phyloP scores from a whole-genome alignment of 2,329 filamentous ascomycete species.

The Epichloe amarillans region DNA sequence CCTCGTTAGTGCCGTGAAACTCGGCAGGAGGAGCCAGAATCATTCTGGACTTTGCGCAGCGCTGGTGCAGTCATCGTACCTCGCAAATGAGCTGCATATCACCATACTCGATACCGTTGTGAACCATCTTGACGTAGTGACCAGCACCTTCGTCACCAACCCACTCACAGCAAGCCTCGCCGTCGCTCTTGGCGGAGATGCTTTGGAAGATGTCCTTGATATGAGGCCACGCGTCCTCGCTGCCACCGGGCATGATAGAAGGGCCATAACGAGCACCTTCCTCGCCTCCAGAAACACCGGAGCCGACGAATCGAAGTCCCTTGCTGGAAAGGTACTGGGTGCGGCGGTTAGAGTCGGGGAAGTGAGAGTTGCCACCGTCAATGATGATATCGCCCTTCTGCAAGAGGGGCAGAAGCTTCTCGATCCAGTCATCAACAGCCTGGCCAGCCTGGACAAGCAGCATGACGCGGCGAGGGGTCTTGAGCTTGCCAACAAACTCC shows the following conservation, averaged over 20 bases:
- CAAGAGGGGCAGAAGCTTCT: conserved; percentile 74
- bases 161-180: conserved; percentile 98
- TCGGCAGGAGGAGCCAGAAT: neutral
- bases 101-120: conserved; percentile 99
- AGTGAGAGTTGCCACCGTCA: conserved; percentile 96
- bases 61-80: conserved; percentile 39
- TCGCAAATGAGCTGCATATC: conserved; percentile 99
- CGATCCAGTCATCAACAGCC: conserved; percentile 97
- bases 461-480: conserved; percentile 95
- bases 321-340: conserved; percentile 76
- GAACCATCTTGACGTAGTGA: conserved; percentile 99
- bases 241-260: conserved; percentile 96
- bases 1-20: neutral
- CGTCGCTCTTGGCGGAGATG: conserved; percentile 94
- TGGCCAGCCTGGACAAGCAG: conserved; percentile 97
- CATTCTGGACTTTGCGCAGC: neutral
- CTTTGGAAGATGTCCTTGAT: conserved; percentile 99
- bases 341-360: conserved; percentile 96
- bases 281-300: conserved; percentile 97
- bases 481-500: conserved; percentile 94
- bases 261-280: conserved; percentile 97
- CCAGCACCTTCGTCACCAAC: conserved; percentile 98
- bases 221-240: conserved; percentile 93
- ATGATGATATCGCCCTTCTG: conserved; percentile 95
- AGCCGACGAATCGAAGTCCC: conserved; percentile 90